Percentiles rank a stretch among this genome's conserved stretches.
Evolutionary conservation across 2,329 filamentous ascomycete genomes (phyloP).

Genomic region (Fusarium temperatum): DNA sequence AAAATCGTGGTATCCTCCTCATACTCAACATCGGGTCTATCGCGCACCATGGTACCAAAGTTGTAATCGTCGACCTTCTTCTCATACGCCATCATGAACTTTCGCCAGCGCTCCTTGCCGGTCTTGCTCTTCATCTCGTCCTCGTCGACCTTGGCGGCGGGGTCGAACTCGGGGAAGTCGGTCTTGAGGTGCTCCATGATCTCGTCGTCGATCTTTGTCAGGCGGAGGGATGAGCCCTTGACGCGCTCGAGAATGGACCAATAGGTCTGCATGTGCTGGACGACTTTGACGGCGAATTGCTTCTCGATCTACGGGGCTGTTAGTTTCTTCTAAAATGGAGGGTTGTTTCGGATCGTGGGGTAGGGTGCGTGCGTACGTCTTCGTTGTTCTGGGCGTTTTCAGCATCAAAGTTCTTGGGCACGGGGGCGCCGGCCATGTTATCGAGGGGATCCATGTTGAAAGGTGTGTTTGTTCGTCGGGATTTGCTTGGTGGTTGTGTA

Average conservation of each 20-base stretch:
- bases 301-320: conserved; percentile 81
- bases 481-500: not conserved
- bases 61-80: conserved; percentile 97
- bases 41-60: conserved; percentile 92
- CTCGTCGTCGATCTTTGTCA: conserved; percentile 95
- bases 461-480: not conserved
- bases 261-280: conserved; percentile 97
- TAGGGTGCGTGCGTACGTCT: conserved; percentile 55
- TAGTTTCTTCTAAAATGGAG: not conserved
- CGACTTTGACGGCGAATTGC: conserved; percentile 98
- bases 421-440: conserved; percentile 47
- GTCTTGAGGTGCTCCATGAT: conserved; percentile 88
- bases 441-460: conserved; percentile 51
- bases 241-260: conserved; percentile 94
- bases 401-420: conserved; percentile 68
- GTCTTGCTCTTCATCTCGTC: conserved; percentile 97
- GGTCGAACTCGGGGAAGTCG: conserved; percentile 94
- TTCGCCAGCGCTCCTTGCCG: conserved; percentile 94
- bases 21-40: conserved; percentile 83
- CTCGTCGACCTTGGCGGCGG: conserved; percentile 82
- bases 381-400: conserved; percentile 64
- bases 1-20: conserved; percentile 92
- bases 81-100: conserved; percentile 93
- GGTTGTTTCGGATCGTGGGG: not conserved
- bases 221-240: conserved; percentile 84